phyloP scores from a whole-genome alignment of 306 rosid species.

The Crotalaria pallida region DNA sequence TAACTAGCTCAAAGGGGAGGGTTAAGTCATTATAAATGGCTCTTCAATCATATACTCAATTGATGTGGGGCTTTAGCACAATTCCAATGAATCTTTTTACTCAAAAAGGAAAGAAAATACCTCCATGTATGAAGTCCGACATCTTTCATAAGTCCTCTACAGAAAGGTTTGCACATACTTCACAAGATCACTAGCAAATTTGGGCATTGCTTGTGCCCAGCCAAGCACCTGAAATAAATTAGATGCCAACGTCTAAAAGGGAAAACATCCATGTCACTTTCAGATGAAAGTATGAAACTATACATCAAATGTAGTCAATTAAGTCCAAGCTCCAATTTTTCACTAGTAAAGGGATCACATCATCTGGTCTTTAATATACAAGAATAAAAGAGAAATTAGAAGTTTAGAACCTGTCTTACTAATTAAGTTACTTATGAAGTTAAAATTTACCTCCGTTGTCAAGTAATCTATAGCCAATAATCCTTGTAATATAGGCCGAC shows the following conservation, averaged over 20 bases:
- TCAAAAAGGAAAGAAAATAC: slow-evolving; percentile 25
- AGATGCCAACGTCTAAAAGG: slow-evolving; percentile 17
- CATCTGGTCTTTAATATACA: slow-evolving; percentile 1
- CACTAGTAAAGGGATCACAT: background rate
- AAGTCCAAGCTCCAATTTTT: slow-evolving; percentile 3
- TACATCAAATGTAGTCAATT: slow-evolving; percentile 7
- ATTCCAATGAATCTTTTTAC: background rate
- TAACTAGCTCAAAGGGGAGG: too few relatives aligned
- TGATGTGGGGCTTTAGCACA: too few relatives aligned
- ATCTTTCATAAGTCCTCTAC: slow-evolving; percentile 95
- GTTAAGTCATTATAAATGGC: too few relatives aligned
- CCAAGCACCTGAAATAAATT: slow-evolving; percentile 73
- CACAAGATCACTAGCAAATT: slow-evolving; percentile 85
- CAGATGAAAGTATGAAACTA: slow-evolving; percentile 19
- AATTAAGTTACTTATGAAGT: slow-evolving; percentile 3
- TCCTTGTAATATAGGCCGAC: slow-evolving; percentile 96
- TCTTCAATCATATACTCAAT: too few relatives aligned
- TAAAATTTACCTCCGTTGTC: slow-evolving; percentile 76
- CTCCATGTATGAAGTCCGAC: slow-evolving; percentile 98
- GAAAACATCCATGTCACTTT: slow-evolving; percentile 14
- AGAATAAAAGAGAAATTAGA: slow-evolving; percentile 12
- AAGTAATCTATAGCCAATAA: slow-evolving; percentile 90
- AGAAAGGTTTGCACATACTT: slow-evolving; percentile 94
- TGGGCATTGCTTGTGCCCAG: slow-evolving; percentile 99
- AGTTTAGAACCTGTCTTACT: background rate